phyloP scores from a whole-genome alignment of 106 monocot genomes.

The Dendrobium chrysotoxum region DNA sequence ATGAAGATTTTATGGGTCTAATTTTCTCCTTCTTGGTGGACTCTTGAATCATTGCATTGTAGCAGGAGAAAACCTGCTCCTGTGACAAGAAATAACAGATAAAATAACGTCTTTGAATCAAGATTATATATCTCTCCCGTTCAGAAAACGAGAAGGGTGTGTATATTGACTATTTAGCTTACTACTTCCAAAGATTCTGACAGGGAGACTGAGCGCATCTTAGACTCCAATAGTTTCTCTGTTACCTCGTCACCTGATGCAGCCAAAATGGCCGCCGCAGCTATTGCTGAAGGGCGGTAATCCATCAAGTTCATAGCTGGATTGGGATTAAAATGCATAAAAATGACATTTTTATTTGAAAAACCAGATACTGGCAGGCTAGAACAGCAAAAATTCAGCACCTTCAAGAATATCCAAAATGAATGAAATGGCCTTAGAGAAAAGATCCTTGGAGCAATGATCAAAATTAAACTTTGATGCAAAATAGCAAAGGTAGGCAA shows the following conservation, averaged over 20 bases:
- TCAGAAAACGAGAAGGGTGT: background rate
- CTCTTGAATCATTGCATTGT: constrained; percentile 56
- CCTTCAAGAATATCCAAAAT: constrained; percentile 49
- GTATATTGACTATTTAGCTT: constrained; percentile 8
- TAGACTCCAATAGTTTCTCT: constrained; percentile 32
- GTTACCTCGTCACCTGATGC: constrained; percentile 36
- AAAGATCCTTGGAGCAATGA: constrained; percentile 14
- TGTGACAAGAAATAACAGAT: constrained; percentile 13
- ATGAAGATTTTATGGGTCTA: constrained; percentile 18
- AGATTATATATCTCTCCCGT: background rate
- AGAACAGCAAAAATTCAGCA: constrained; percentile 3
- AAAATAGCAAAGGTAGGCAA: constrained; percentile 51
- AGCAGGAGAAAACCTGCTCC: constrained; percentile 69
- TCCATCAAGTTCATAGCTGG: constrained; percentile 55
- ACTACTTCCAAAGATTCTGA: constrained; percentile 41
- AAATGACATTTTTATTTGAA: constrained; percentile 1
- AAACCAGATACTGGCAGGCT: background rate
- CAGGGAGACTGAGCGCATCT: constrained; percentile 26
- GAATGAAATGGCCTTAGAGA: constrained; percentile 32
- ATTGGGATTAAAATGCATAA: constrained; percentile 2
- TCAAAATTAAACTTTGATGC: constrained; percentile 33
- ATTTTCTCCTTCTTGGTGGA: constrained; percentile 21
- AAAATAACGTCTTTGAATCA: background rate
- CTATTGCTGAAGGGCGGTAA: constrained; percentile 48
- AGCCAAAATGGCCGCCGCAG: constrained; percentile 56